Evolutionary conservation across 352 stramenopile genomes (phyloP).

Genomic region (Phytophthora uliginosa): DNA sequence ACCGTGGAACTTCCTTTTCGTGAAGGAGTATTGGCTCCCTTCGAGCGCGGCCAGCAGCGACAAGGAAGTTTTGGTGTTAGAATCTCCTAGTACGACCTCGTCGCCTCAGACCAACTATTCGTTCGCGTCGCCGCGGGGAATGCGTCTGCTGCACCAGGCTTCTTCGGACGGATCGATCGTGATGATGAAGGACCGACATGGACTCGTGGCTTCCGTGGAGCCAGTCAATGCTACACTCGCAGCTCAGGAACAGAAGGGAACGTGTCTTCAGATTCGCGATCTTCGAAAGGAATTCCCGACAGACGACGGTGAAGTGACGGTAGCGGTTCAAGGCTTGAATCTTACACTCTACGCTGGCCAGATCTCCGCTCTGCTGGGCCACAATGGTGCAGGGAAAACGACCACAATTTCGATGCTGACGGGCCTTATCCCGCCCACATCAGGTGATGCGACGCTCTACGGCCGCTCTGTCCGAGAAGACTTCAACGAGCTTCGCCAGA

Average conservation of each 20-base stretch:
- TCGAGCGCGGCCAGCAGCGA: constrained; percentile 11
- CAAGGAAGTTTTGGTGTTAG: constrained; percentile 35
- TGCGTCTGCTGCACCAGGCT: constrained; percentile 35
- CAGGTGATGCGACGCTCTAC: constrained; percentile 76
- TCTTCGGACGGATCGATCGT: constrained; percentile 46
- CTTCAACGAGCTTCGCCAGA: constrained; percentile 90
- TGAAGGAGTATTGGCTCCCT: constrained; percentile 40
- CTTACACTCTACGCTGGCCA: constrained; percentile 94
- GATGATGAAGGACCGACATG: constrained; percentile 37
- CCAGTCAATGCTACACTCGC: constrained; percentile 51
- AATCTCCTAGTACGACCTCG: constrained; percentile 29
- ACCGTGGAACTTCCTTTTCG: constrained; percentile 94
- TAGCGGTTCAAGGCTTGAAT: constrained; percentile 87
- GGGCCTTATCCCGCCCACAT: constrained; percentile 77
- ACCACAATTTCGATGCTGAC: constrained; percentile 96
- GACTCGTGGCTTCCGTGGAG: constrained; percentile 44
- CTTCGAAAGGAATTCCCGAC: constrained; percentile 74
- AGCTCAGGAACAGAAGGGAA: constrained; percentile 51
- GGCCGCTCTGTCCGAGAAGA: constrained; percentile 80
- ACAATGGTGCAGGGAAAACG: constrained; percentile 90
- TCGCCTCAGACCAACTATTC: constrained; percentile 40
- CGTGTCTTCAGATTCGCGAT: constrained; percentile 54
- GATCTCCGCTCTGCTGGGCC: constrained; percentile 93
- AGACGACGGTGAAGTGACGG: constrained; percentile 69
- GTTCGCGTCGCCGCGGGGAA: constrained; percentile 19